Conservation (phyloP, 1,284 basidiomycete species). For the Ceratobasidium sp. region DNA sequence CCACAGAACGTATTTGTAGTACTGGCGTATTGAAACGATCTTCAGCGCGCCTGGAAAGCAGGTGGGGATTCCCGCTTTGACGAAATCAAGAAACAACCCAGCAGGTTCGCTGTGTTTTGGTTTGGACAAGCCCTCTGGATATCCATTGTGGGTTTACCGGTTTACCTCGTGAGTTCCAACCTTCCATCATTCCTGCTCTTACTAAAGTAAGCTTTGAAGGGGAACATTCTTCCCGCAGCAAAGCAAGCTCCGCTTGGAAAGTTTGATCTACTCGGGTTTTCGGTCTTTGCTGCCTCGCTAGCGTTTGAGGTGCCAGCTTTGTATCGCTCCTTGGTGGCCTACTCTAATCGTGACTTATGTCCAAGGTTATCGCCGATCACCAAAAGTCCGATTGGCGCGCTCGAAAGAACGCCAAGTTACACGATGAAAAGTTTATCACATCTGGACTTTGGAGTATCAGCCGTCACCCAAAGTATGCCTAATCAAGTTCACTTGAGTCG, state of each 20-base stretch:
- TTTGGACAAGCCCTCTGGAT: slow-evolving; percentile 40
- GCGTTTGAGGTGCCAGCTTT: slow-evolving; percentile 13
- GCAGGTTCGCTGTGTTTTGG: slow-evolving; percentile 36
- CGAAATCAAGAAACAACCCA: slow-evolving; percentile 38
- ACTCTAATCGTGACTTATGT: slow-evolving; percentile 51
- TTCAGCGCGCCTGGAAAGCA: slow-evolving; percentile 35
- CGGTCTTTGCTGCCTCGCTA: slow-evolving; percentile 61
- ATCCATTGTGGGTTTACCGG: slow-evolving; percentile 33
- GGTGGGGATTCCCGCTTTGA: slow-evolving; percentile 40
- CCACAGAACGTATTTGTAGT: neutral
- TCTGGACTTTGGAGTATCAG: slow-evolving; percentile 74
- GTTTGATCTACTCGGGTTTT: slow-evolving; percentile 65
- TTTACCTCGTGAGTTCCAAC: slow-evolving; percentile 18
- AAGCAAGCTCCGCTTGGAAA: slow-evolving; percentile 64
- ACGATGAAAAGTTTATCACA: slow-evolving; percentile 77
- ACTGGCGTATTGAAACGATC: neutral
- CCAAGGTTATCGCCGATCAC: slow-evolving; percentile 70
- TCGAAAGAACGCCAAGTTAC: slow-evolving; percentile 68
- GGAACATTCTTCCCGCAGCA: slow-evolving; percentile 65
- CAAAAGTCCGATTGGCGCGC: slow-evolving; percentile 75
- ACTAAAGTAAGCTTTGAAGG: slow-evolving; percentile 45
- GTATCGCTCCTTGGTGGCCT: neutral
- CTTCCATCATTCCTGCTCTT: neutral
- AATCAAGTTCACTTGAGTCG: slow-evolving; percentile 2
- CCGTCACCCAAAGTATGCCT: slow-evolving; percentile 75